Base-by-base conservation (phyloP, 345 rosid genomes). In the Triadica sebifera region DNA sequence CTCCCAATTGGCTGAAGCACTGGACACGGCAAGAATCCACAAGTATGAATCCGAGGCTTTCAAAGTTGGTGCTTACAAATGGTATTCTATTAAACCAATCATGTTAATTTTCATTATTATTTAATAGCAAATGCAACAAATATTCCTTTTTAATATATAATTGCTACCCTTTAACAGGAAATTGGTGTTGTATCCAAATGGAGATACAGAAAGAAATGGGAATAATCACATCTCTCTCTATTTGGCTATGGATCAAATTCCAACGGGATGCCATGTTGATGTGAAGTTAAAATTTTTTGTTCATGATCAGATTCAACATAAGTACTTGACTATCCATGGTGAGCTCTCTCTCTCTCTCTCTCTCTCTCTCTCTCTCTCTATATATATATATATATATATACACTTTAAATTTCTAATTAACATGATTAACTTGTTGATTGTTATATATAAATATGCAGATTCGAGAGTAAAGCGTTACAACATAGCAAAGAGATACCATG, bases 61-160 rank as follows among this genome's bases (percentile, higher is more conserved):
- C 78, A 80, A 84, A 70, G 70, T 79, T 65, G 68, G 72, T 20
- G 81, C 80, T 59, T 75, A 82, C 77, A 84, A 82, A 84, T 85
- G 86, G 87, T 81, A 50, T 74, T 20, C 45, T 0, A 0, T 39
- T 2, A 41, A 41, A 8, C 20, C 6, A 22, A 24, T 49, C 34
- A 29, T 29, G 1, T 29, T 29, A 29, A 29, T 29, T 29, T 29
- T 29, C 34, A 29, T 29, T 29, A 29, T 29, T 29, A 29, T 29
- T 29, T 29, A 29, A 29, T 29, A 29, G 34, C 1, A 29, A 29
- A 29, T 29, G 34, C 34, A 29, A 29, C 1, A 29, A 29, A 29
- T 29, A 2, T 29, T 29, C 34, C 34, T 29, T 29, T 2, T 29
- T 29, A 29, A 29, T 29, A 29, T 1, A 1, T 29, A 2, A 1